Evolutionary conservation across 108 stramenopile genomes (phyloP).

Genomic region (Cyclostephanos tholiformis): DNA sequence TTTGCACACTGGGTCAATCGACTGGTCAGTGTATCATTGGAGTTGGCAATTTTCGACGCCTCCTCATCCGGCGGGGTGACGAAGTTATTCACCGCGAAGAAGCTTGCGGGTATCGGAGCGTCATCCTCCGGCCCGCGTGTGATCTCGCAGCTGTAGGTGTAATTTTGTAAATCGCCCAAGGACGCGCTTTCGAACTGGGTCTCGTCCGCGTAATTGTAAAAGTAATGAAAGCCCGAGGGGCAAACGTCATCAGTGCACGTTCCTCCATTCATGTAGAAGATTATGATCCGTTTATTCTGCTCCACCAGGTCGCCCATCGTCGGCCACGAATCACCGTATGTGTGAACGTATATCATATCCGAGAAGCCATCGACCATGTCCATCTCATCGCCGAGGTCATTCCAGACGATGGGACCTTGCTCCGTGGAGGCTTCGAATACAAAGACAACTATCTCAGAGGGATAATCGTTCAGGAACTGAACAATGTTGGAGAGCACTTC

Average conservation of each 20-base stretch:
- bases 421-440: constrained; percentile 35
- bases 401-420: constrained; percentile 34
- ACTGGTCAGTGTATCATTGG: constrained; percentile 22
- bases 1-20: constrained; percentile 40
- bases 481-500: constrained; percentile 37
- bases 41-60: constrained; percentile 30
- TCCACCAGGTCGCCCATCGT: constrained; percentile 59
- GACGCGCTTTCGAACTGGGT: constrained; percentile 57
- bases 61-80: constrained; percentile 46
- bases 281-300: constrained; percentile 58
- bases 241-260: constrained; percentile 56
- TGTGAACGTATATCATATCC: constrained; percentile 45
- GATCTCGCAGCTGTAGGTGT: constrained; percentile 51
- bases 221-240: constrained; percentile 58
- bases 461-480: constrained; percentile 40
- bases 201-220: constrained; percentile 58
- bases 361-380: constrained; percentile 28
- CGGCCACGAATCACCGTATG: constrained; percentile 53
- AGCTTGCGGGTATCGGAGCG: constrained; percentile 16
- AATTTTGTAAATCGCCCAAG: constrained; percentile 49
- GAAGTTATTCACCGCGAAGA: constrained; percentile 48
- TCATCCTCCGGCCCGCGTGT: constrained; percentile 42
- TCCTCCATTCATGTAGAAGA: constrained; percentile 70
- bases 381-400: constrained; percentile 39
- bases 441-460: constrained; percentile 46